Base-by-base conservation (phyloP, 768 basidiomycete species). In the Nidularia sp. region DNA sequence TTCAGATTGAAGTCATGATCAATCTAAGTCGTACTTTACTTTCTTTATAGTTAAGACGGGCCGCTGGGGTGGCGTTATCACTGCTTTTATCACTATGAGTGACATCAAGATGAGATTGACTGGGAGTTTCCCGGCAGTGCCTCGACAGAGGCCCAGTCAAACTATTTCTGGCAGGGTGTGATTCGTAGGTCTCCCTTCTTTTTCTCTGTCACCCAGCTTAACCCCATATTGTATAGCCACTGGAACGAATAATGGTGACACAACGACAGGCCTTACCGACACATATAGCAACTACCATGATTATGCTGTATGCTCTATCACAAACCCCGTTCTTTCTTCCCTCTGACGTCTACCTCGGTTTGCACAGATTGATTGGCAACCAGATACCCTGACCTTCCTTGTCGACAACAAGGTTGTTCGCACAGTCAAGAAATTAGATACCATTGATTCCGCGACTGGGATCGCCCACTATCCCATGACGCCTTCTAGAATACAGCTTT, bases 51-150 rank as follows among this genome's bases (percentile, higher is more conserved):
- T 90, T 57, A 91, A 90, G 70, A 86, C 89, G 0, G 83, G 87
- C 41, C 79, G 81, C 52, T 91, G 88, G 89, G 76, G 64, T 13
- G 91, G 91, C 34, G 84, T 94, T 5, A 86, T 95, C 49, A 85
- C 86, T 0, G 91, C 92, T 6, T 88, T 88, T 69, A 89, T 91
- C 60, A 87, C 85, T 4, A 93, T 93, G 91, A 83, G 80, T 59
- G 81, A 86, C 57, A 76, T 91, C 59, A 90, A 88, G 88, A 90
- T 61, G 90, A 92, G 63, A 88, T 93, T 48, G 90, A 93, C 57
- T 91, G 90, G 89, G 89, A 91, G 63, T 92, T 85, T 60, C 86
- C 88, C 50, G 88, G 88, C 5, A 71, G 71, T 45, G 60, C 68
- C 15, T 85, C 82, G 2, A 80, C 79, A 1, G 62, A 83, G 50